Evolutionary conservation across 2,329 filamentous ascomycete species (phyloP).

Genomic region (Aspergillus sp.): DNA sequence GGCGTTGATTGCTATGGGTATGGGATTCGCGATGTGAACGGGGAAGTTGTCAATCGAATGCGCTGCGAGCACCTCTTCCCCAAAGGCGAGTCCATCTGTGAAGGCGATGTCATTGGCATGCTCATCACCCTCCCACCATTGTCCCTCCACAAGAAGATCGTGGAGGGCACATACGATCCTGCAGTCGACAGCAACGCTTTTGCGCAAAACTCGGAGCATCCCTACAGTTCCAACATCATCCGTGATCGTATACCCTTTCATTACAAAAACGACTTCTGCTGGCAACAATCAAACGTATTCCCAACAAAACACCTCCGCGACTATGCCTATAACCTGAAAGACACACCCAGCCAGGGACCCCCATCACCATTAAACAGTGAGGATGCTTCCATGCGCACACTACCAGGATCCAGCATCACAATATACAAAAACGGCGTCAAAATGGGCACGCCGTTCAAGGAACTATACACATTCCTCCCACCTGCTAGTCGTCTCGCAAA

Average conservation of each 20-base stretch:
- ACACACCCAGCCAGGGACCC: conserved; percentile 40
- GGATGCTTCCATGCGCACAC: conserved; percentile 71
- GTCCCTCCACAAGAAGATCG: conserved; percentile 77
- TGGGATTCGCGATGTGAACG: conserved; percentile 78
- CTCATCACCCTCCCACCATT: conserved; percentile 88
- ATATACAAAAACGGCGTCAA: conserved; percentile 87
- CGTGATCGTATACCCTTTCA: conserved; percentile 92
- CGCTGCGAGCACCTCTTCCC: conserved; percentile 86
- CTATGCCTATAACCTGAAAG: conserved; percentile 41
- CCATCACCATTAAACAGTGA: conserved; percentile 57
- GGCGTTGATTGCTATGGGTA: conserved; percentile 95
- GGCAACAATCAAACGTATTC: conserved; percentile 61
- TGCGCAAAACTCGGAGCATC: conserved; percentile 31
- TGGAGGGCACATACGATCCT: conserved; percentile 80
- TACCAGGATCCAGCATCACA: conserved; percentile 79
- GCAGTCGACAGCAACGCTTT: conserved; percentile 56
- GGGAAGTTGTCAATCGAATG: conserved; percentile 89
- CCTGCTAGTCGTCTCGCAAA: conserved; percentile 61
- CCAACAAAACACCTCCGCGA: conserved; percentile 83
- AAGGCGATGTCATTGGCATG: conserved; percentile 89
- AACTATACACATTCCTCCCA: conserved; percentile 83
- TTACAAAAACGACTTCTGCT: conserved; percentile 89
- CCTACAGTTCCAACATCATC: conserved; percentile 71
- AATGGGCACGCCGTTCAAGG: conserved; percentile 80
- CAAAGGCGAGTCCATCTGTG: conserved; percentile 67